Conservation (phyloP, 2,329 filamentous ascomycete genomes). For the Ophiosphaerella narmari region DNA sequence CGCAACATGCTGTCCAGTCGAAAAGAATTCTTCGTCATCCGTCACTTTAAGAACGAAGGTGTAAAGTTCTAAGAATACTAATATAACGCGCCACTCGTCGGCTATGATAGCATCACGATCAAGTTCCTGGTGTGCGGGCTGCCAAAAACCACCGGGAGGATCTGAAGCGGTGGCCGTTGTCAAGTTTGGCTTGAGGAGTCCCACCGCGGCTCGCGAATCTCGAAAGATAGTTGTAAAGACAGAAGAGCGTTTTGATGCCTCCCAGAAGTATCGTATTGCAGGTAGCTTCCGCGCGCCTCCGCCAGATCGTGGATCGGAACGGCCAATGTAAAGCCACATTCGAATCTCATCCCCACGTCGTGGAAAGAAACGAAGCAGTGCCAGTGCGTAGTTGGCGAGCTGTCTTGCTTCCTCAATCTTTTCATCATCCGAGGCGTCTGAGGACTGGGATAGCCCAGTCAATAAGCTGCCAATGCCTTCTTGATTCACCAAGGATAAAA, state of each 20-base stretch:
- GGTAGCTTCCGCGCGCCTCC: conserved; percentile 54
- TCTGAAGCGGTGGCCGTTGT: conserved; percentile 5
- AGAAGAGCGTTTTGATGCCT: conserved; percentile 62
- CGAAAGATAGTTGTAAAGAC: conserved; percentile 62
- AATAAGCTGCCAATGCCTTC: conserved; percentile 71
- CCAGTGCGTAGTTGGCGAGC: conserved; percentile 84
- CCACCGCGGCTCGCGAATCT: conserved; percentile 63
- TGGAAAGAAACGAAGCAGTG: conserved; percentile 84
- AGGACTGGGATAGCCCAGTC: conserved; percentile 46
- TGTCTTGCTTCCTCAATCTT: conserved; percentile 67
- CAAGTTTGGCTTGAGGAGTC: conserved; percentile 56
- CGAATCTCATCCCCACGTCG: conserved; percentile 82
- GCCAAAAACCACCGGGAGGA: conserved; percentile 32
- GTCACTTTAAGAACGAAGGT: conserved; percentile 90
- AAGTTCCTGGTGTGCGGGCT: conserved; percentile 37
- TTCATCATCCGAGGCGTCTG: conserved; percentile 42
- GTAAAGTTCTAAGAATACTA: conserved; percentile 93
- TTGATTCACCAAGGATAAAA: conserved; percentile 74
- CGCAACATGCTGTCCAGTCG: conserved; percentile 50
- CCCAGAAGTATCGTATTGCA: conserved; percentile 85
- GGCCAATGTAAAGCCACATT: conserved; percentile 88
- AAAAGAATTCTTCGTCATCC: conserved; percentile 95
- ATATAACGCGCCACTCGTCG: conserved; percentile 83
- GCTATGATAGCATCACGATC: conserved; percentile 50
- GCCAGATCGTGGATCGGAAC: conserved; percentile 53